A percentile compares a stretch with the other conserved stretches of the same genome.
phyloP scores from a whole-genome alignment of 2,329 filamentous ascomycete species.

The Sporothrix mexicana region DNA sequence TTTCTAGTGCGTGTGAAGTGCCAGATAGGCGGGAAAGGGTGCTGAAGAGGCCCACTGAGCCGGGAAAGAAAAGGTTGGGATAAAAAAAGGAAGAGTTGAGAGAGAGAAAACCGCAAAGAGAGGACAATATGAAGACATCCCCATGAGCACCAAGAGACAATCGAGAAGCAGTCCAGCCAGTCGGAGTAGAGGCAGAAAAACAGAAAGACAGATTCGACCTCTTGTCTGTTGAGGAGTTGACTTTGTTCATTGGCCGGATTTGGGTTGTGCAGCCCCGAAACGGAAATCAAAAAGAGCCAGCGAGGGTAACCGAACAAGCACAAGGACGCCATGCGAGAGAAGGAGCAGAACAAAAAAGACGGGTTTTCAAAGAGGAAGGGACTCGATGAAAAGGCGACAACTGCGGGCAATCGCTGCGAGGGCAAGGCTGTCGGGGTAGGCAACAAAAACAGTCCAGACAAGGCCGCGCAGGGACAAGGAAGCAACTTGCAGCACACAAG shows the following conservation, averaged over 20 bases:
- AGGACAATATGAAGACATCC: not conserved
- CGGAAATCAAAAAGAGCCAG: not conserved
- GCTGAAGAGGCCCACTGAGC: conserved; percentile 15
- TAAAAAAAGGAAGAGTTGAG: not conserved
- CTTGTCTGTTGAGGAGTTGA: not conserved
- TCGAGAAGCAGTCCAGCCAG: not conserved
- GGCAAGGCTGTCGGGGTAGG: not conserved
- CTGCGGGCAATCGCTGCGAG: not conserved
- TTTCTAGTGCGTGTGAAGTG: conserved; percentile 5
- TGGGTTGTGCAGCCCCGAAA: conserved; percentile 1
- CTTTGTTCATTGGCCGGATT: conserved; percentile 3
- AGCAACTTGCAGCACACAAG: conserved; percentile 12
- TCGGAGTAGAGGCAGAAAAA: not conserved
- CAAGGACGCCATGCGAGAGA: not conserved
- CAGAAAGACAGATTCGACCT: not conserved
- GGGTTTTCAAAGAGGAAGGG: not conserved
- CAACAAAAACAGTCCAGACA: not conserved
- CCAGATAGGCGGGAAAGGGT: not conserved
- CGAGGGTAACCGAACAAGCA: not conserved
- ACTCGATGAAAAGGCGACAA: not conserved
- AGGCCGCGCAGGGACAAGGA: not conserved
- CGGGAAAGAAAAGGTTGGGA: not conserved
- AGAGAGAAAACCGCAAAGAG: not conserved
- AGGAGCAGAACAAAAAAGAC: not conserved
- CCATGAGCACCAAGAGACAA: not conserved